Conservation (phyloP, 371 early-diverging fungal species). For the Actinomortierella ambigua region DNA sequence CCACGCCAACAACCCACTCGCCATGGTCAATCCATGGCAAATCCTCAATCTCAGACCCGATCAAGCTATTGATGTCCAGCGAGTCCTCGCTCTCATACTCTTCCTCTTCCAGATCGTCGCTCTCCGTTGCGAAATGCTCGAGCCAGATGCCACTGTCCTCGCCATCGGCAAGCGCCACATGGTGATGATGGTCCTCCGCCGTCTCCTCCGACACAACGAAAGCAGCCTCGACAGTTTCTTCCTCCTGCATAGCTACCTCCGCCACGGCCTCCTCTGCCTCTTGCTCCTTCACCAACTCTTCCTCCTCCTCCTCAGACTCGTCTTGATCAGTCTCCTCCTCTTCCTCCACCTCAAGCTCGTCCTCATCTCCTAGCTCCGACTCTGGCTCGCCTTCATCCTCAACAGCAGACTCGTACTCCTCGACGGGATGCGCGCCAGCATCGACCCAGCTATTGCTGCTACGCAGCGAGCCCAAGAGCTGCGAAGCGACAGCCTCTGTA, state of each 20-base stretch:
- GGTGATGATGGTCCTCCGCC: no score
- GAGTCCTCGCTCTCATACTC: constrained; percentile 20
- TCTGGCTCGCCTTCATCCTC: constrained; percentile 35
- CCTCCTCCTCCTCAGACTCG: constrained; percentile 36
- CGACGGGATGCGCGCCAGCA: constrained; percentile 34
- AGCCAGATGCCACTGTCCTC: constrained; percentile 43
- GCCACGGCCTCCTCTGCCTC: no score
- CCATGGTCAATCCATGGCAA: constrained; percentile 31
- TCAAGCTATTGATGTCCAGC: constrained; percentile 24
- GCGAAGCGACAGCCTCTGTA: constrained; percentile 1
- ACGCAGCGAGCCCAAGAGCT: constrained; percentile 18
- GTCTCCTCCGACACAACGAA: no score
- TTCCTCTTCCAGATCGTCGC: constrained; percentile 30
- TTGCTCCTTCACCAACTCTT: no score
- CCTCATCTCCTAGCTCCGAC: constrained; percentile 30
- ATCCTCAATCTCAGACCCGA: constrained; percentile 42
- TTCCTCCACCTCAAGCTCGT: constrained; percentile 33
- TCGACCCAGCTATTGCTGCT: constrained; percentile 45
- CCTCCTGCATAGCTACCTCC: constrained; percentile 29
- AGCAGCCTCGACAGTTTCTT: constrained; percentile 4
- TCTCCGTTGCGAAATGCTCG: constrained; percentile 43
- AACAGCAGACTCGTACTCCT: constrained; percentile 39
- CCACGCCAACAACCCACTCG: constrained; percentile 42
- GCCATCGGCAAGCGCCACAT: constrained; percentile 10
- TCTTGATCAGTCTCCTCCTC: constrained; percentile 32